These are phyloP conservation scores for Dendrobium chrysotoxum DNA, from an alignment of 106 monocot genomes.

Conservation along the genomic window DNA sequence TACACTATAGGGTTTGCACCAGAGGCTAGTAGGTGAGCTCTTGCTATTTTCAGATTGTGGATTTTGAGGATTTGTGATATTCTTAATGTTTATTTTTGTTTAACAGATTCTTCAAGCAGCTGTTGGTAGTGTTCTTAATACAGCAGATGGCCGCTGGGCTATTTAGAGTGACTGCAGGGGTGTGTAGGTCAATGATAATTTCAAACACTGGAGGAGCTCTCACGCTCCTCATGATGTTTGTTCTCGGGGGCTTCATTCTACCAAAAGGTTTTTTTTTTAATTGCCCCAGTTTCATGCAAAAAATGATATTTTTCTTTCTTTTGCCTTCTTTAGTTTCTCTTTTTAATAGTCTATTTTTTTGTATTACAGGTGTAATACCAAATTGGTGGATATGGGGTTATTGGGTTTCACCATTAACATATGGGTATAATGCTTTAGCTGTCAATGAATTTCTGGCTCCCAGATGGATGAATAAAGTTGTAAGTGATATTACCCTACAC, in stretches of 20 bases:
- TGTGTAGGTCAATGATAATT: constrained; percentile 47
- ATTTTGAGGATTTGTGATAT: neutral
- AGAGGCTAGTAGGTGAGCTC: constrained; percentile 41
- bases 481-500: constrained; percentile 2
- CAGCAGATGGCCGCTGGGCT: constrained; percentile 69
- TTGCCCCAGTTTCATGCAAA: neutral
- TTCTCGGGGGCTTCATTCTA: constrained; percentile 68
- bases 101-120: constrained; percentile 61
- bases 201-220: constrained; percentile 47
- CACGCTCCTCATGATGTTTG: constrained; percentile 34
- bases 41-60: neutral
- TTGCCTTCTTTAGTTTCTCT: neutral
- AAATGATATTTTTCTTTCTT: neutral
- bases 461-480: constrained; percentile 51
- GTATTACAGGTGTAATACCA: constrained; percentile 32
- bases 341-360: neutral
- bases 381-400: constrained; percentile 79
- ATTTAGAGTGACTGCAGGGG: constrained; percentile 39
- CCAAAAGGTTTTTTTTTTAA: constrained; percentile 31
- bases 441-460: constrained; percentile 65
- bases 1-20: constrained; percentile 65
- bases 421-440: constrained; percentile 50
- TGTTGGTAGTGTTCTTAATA: constrained; percentile 39
- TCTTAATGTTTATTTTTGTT: neutral
- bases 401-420: constrained; percentile 62